A percentile compares a stretch with the other conserved stretches of the same genome.
Conservation (phyloP, 2,329 filamentous ascomycete genomes). For the Dactylellina haptotyla region DNA sequence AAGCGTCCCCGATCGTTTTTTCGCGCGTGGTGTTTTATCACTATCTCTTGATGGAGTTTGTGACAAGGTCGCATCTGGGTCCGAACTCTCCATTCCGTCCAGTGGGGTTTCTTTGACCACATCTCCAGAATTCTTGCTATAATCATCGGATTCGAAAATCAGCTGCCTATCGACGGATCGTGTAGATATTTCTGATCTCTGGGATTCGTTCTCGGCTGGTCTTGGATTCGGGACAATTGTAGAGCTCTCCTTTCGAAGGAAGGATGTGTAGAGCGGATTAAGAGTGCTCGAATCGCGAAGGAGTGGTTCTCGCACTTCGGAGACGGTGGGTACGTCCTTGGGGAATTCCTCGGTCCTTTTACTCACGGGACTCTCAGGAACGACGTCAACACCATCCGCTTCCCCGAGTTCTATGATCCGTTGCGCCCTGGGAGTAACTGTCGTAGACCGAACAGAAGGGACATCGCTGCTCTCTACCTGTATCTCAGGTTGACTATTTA, state of each 20-base stretch:
- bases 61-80: conserved; percentile 38
- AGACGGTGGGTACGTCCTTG: background rate
- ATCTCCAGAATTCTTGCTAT: conserved; percentile 11
- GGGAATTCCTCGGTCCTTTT: background rate
- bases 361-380: conserved; percentile 32
- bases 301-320: conserved; percentile 19
- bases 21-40: conserved; percentile 12
- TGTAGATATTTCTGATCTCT: conserved; percentile 34
- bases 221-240: conserved; percentile 10
- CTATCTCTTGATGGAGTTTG: conserved; percentile 10
- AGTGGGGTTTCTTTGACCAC: conserved; percentile 18
- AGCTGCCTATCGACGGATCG: conserved; percentile 44
- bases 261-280: conserved; percentile 35
- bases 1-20: background rate
- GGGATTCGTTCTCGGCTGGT: conserved; percentile 25
- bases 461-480: conserved; percentile 33
- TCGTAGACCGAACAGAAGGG: background rate
- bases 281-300: conserved; percentile 38
- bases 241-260: conserved; percentile 39
- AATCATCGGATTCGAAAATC: conserved; percentile 31
- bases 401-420: conserved; percentile 10
- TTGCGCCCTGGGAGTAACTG: background rate
- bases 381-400: conserved; percentile 4
- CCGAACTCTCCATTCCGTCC: background rate
- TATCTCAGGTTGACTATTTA: conserved; percentile 43